These are phyloP conservation scores for Parietichytrium sp. DNA, from an alignment of 108 stramenopile species.

Conservation along the genomic window DNA sequence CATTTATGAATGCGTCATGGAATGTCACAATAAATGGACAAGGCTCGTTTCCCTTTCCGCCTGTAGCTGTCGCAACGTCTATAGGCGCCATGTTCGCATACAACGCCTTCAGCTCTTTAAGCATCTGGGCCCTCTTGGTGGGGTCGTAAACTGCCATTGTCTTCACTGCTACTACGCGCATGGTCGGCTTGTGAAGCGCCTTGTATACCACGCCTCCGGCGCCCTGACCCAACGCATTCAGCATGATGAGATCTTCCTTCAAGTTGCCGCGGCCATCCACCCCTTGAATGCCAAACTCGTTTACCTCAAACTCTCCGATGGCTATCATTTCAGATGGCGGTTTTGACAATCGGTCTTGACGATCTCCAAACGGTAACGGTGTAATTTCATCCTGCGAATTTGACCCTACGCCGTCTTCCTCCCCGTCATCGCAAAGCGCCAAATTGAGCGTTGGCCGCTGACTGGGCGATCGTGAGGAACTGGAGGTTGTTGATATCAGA, in stretches of 20 bases:
- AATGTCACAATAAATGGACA: slow-evolving; percentile 59
- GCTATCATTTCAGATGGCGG: background rate
- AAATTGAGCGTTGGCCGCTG: too few relatives aligned
- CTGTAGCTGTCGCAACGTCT: background rate
- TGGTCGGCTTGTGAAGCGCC: slow-evolving; percentile 64
- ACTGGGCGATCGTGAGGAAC: too few relatives aligned
- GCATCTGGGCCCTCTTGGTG: slow-evolving; percentile 56
- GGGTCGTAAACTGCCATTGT: slow-evolving; percentile 59
- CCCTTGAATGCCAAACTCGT: background rate
- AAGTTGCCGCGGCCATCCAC: background rate
- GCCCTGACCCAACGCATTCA: slow-evolving; percentile 60
- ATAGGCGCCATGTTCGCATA: slow-evolving; percentile 47
- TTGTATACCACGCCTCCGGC: slow-evolving; percentile 62
- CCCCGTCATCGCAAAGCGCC: too few relatives aligned
- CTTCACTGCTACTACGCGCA: slow-evolving; percentile 69
- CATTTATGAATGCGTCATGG: slow-evolving; percentile 66
- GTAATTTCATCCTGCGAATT: too few relatives aligned
- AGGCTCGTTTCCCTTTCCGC: background rate
- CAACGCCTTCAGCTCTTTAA: slow-evolving; percentile 58
- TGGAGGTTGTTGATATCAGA: too few relatives aligned
- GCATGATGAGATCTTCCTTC: slow-evolving; percentile 55
- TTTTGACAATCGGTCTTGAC: too few relatives aligned
- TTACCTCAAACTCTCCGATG: background rate
- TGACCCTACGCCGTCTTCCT: too few relatives aligned
- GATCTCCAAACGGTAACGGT: too few relatives aligned